Base-by-base conservation (phyloP, 768 basidiomycete species). In the Amanita pallidorosea region DNA sequence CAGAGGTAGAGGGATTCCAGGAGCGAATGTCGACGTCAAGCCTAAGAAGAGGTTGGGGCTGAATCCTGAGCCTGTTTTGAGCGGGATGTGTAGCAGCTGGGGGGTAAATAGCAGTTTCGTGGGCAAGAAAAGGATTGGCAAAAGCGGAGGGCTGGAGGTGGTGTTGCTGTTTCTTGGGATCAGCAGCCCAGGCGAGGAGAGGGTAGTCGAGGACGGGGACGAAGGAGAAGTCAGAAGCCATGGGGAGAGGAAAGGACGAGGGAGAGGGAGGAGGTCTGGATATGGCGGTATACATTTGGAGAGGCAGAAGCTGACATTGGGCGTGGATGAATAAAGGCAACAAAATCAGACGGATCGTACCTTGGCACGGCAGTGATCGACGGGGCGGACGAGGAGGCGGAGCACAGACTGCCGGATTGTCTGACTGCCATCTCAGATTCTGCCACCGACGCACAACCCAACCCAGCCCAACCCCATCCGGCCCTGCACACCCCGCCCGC, bases 201-300 rank as follows among this genome's bases (percentile, higher is more conserved):
- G 43, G 20, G 33, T 52, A 57, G 49, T 56, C 20, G 55, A 18
- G 18, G 25, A 13, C 44, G 12, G 50, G 42, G 42, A 51, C 27
- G 50, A 34, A 25, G 13, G 49, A 40, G 13, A 37, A 29, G 25
- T 27, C 36, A 17, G 41, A 34, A 23, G 41, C 45, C 34, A 42
- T 37, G 27, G 45, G 5, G 64, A 60, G 12, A 71, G 70, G 0
- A 38, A 70, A 60, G 12, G 70, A 71, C 38, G 69, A 71, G 57
- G 56, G 61, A 66, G 34, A 62, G 3, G 71, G 71, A 11, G 63
- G 63, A 5, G 68, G 67, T 13, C 33, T 33, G 6, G 73, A 72
- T 49, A 67, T 62, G 25, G 64, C 60, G 0, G 71, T 65, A 47
- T 67, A 64, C 50, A 70, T 66, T 33, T 33, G 33, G 27, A 12